Evolutionary conservation across 768 basidiomycete species (phyloP), one percentile per base, ranked within the genome.

Genomic region (Hericium coralloides): DNA sequence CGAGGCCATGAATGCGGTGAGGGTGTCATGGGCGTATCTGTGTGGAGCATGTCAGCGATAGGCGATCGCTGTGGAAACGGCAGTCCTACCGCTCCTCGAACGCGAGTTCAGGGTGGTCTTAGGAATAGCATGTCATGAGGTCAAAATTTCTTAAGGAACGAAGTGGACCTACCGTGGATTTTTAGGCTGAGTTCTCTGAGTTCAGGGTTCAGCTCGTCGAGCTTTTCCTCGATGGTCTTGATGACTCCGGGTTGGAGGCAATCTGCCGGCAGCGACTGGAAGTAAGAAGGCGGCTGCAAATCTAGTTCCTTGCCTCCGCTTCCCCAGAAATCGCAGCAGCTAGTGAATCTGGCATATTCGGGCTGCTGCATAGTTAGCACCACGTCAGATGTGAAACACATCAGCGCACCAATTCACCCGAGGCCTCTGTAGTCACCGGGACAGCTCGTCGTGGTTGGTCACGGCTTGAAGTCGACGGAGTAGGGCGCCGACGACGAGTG

Each of bases 21-120:
- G 71, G 17, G 73, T 67, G 61, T 89, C 84, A 61, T 91, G 89
- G 10, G 90, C 87, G 67, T 80, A 79, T 63, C 89, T 92, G 49
- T 15, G 49, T 31, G 31, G 31, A 38, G 23, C 52, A 15, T 37
- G 52, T 47, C 12, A 12, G 25, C 12, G 18, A 59, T 2, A 58
- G 17, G 55, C 10, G 31, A 31, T 31, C 1, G 7, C 2, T 31
- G 31, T 31, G 7, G 10, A 31, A 31, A 31, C 7, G 31, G 10
- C 31, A 9, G 7, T 58, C 77, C 36, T 25, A 84, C 87, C 71
- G 73, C 68, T 90, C 88, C 59, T 85, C 65, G 64, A 85, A 90
- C 59, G 67, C 74, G 58, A 84, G 65, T 66, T 89, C 87, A 8
- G 87, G 87, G 62, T 86, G 80, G 54, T 67, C 87, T 88, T 52